Conservation (phyloP, 768 basidiomycete species). For the Roridomyces roridus region DNA sequence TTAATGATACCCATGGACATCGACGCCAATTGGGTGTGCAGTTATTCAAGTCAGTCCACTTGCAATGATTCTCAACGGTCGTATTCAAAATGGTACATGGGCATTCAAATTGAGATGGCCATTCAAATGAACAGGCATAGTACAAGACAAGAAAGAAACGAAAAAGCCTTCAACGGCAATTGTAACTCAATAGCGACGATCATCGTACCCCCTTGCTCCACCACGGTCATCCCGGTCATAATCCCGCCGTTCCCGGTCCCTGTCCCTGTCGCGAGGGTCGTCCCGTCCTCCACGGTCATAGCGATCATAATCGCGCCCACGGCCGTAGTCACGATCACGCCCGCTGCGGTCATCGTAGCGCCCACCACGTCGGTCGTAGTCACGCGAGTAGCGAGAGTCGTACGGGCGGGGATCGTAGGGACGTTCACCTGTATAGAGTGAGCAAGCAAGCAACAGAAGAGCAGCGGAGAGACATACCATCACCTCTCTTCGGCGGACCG, state of each 20-base stretch:
- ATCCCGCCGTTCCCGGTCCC: constrained; percentile 51
- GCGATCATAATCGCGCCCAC: constrained; percentile 36
- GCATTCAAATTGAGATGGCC: too few relatives aligned
- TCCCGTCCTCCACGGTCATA: constrained; percentile 35
- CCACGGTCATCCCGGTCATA: constrained; percentile 28
- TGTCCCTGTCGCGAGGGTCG: constrained; percentile 42
- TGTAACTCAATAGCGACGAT: constrained; percentile 32
- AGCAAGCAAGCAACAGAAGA: background rate
- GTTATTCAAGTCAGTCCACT: too few relatives aligned
- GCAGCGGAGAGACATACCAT: constrained; percentile 28
- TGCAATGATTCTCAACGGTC: too few relatives aligned
- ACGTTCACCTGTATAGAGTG: constrained; percentile 63
- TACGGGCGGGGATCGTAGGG: constrained; percentile 94
- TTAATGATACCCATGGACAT: too few relatives aligned
- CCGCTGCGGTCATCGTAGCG: constrained; percentile 54
- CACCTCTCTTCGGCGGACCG: constrained; percentile 85
- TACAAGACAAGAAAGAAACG: too few relatives aligned
- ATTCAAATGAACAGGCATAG: too few relatives aligned
- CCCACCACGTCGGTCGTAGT: constrained; percentile 57
- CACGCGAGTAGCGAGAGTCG: constrained; percentile 83
- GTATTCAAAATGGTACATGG: too few relatives aligned
- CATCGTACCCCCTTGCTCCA: constrained; percentile 33
- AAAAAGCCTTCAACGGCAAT: background rate
- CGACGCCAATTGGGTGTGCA: too few relatives aligned
- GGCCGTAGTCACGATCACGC: constrained; percentile 44